These are phyloP conservation scores for Cadophora luteo-olivacea DNA, from an alignment of 2,329 filamentous ascomycete genomes.

Conservation along the genomic window DNA sequence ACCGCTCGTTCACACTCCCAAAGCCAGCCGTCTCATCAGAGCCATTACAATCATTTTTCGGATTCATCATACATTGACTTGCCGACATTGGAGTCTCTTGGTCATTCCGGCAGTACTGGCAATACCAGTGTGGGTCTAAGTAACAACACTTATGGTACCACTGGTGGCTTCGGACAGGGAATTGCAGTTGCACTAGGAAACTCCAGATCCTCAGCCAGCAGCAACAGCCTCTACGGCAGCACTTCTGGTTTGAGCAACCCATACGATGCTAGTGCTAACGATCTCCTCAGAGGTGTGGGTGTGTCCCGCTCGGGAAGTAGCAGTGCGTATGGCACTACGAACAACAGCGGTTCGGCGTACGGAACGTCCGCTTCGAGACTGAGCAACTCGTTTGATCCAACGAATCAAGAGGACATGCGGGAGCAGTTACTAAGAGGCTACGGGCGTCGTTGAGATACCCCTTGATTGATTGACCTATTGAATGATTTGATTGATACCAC, in stretches of 20 bases:
- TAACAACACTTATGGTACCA: conserved; percentile 20
- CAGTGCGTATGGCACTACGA: conserved; percentile 28
- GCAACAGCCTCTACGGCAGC: conserved; percentile 36
- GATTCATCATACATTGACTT: conserved; percentile 43
- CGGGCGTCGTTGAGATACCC: conserved; percentile 32
- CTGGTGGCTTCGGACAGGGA: conserved; percentile 33
- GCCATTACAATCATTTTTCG: conserved; percentile 40
- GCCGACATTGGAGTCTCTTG: conserved; percentile 42
- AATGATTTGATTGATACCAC: conserved; percentile 16
- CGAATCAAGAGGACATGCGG: conserved; percentile 37
- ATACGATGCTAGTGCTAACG: conserved; percentile 33
- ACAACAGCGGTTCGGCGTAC: neutral
- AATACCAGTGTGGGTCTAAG: conserved; percentile 31
- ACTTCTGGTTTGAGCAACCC: conserved; percentile 32
- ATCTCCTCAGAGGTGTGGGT: conserved; percentile 33
- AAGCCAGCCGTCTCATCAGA: conserved; percentile 40
- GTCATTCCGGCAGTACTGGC: conserved; percentile 34
- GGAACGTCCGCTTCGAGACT: conserved; percentile 24
- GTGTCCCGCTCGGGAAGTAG: conserved; percentile 24
- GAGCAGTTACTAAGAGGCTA: conserved; percentile 38
- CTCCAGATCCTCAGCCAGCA: conserved; percentile 34
- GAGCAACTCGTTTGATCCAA: conserved; percentile 30
- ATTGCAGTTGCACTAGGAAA: conserved; percentile 30
- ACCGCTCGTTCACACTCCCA: conserved; percentile 36
- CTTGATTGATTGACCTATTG: conserved; percentile 2